Percentiles rank a stretch among this genome's conserved stretches.
These are phyloP conservation scores for Oemleria cerasiformis DNA, from an alignment of 306 rosid genomes.

Conservation along the genomic window DNA sequence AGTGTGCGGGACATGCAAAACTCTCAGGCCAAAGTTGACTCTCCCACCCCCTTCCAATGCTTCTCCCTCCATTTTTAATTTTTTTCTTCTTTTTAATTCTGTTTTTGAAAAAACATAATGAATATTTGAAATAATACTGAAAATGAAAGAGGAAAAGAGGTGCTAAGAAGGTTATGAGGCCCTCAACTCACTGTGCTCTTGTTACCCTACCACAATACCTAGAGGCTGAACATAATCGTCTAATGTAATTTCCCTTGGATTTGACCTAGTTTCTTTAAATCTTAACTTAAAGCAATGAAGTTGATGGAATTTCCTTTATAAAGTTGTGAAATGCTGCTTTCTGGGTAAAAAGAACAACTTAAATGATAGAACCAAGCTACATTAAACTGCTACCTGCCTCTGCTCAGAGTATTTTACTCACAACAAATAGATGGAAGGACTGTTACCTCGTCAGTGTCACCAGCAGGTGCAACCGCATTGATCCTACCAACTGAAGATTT, in stretches of 20 bases:
- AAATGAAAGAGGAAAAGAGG: background rate
- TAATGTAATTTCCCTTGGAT: background rate
- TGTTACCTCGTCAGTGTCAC: constrained; percentile 70
- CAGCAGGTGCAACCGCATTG: constrained; percentile 70
- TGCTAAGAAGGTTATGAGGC: background rate
- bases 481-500: constrained; percentile 90
- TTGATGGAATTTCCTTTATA: background rate
- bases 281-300: background rate
- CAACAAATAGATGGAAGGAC: constrained; percentile 15
- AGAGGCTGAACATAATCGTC: background rate
- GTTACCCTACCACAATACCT: background rate
- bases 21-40: too few species aligned
- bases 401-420: background rate
- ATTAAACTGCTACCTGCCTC: background rate
- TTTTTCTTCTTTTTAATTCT: background rate
- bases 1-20: too few species aligned
- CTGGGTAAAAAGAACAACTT: background rate
- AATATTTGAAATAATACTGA: background rate
- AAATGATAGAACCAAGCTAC: background rate
- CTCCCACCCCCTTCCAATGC: too few species aligned
- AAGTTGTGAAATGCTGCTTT: background rate
- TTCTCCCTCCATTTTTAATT: too few species aligned
- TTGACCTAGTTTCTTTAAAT: background rate
- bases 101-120: background rate
- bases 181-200: background rate